Evolutionary conservation across 345 rosid species (phyloP), one percentile per base, ranked within the genome.

Genomic region (Turnera subulata): DNA sequence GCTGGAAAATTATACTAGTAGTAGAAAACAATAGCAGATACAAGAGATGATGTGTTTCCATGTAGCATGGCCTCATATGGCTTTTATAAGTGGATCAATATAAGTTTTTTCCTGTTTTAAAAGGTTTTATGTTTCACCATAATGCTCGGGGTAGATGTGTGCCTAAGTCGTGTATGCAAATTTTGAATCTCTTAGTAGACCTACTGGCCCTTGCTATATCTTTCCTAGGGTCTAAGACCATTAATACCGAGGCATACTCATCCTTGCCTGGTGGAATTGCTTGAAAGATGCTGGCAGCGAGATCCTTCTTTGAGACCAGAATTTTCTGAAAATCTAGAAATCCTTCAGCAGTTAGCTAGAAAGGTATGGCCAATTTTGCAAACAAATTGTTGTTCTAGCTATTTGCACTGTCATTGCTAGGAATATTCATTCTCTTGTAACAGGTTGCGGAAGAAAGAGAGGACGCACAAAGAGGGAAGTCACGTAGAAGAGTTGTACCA

Each of bases 281-380:
- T 85, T 33, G 70, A 75, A 62, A 73, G 73, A 67, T 82, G 91
- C 77, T 85, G 91, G 91, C 77, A 80, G 59, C 78, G 49, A 17
- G 81, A 78, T 18, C 80, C 91, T 35, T 76, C 62, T 33, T 49
- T 66, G 67, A 78, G 91, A 67, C 88, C 91, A 5, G 88, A 78
- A 51, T 82, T 85, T 70, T 73, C 81, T 25, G 91, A 82, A 73
- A 75, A 80, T 50, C 38, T 67, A 44, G 70, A 76, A 25, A 23
- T 69, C 60, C 69, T 85, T 51, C 80, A 64, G 50, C 73, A 62
- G 12, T 54, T 82, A 11, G 67, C 73, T 39, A 67, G 53, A 46
- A 66, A 11, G 64, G 75, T 76, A 63, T 39, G 19, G 25, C 39
- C 50, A 25, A 60, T 39, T 49, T 32, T 25, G 23, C 6, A 40